These are phyloP conservation scores for Aegilops bicornis DNA, from an alignment of 176 grass and related monocot species.

Conservation along the genomic window DNA sequence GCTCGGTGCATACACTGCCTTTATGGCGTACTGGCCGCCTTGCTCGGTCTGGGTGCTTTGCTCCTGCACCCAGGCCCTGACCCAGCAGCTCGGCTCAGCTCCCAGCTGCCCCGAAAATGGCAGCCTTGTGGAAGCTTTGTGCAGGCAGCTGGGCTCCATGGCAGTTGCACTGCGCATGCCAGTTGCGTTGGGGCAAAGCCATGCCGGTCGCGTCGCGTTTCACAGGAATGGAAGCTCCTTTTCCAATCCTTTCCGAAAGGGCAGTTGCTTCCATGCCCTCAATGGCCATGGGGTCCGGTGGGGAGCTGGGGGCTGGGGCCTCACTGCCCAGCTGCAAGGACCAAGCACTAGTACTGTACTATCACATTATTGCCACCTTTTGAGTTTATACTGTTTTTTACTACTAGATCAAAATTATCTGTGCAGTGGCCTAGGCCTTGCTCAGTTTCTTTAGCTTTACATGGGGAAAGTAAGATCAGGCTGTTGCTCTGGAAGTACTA, in stretches of 20 bases:
- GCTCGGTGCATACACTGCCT: not conserved
- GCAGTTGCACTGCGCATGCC: slow-evolving; percentile 29
- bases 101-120: slow-evolving; percentile 33
- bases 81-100: not conserved
- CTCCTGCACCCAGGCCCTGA: slow-evolving; percentile 15
- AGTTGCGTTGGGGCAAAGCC: not conserved
- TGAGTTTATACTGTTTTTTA: not conserved
- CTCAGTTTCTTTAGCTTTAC: slow-evolving; percentile 24
- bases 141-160: slow-evolving; percentile 30
- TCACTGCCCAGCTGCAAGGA: slow-evolving; percentile 12
- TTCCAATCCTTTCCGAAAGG: slow-evolving; percentile 57
- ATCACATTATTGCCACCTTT: not conserved
- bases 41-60: slow-evolving; percentile 30
- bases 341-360: not conserved
- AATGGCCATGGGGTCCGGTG: not conserved
- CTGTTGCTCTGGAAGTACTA: not conserved
- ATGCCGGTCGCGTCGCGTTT: slow-evolving; percentile 34
- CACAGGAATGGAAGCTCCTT: slow-evolving; percentile 51
- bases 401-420: not conserved
- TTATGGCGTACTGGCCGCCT: not conserved
- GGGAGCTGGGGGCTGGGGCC: not conserved
- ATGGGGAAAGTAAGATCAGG: slow-evolving; percentile 28
- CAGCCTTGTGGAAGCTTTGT: slow-evolving; percentile 41
- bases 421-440: not conserved
- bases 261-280: slow-evolving; percentile 31